Evolutionary conservation across 78 protist genomes (phyloP).

Genomic region (Speleostelium caveatum): DNA sequence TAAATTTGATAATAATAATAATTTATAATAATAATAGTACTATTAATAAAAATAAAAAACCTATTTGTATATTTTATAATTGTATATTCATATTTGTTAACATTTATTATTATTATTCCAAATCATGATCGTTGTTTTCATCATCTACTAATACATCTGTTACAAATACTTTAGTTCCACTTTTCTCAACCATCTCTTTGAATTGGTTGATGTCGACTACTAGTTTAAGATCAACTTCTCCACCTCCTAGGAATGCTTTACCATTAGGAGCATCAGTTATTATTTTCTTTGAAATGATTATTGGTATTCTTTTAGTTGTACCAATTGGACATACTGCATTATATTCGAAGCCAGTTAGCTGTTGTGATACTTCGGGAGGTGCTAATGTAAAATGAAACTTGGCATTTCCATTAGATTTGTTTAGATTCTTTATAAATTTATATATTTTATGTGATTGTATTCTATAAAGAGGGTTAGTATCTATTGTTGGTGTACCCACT

Average conservation of each 20-base stretch:
- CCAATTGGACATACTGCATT: slow-evolving; percentile 82
- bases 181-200: slow-evolving; percentile 13
- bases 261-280: not conserved
- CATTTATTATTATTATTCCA: not conserved
- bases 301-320: slow-evolving; percentile 36
- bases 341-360: slow-evolving; percentile 67
- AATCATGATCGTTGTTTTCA: not conserved
- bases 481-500: not conserved
- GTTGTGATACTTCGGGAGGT: slow-evolving; percentile 34
- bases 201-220: slow-evolving; percentile 32
- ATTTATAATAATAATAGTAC: not conserved
- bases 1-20: not conserved
- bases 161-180: slow-evolving; percentile 15
- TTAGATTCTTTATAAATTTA: slow-evolving; percentile 39
- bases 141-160: slow-evolving; percentile 25
- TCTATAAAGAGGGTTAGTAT: not conserved
- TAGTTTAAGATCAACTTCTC: slow-evolving; percentile 65
- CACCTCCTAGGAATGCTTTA: slow-evolving; percentile 67
- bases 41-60: not conserved
- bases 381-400: slow-evolving; percentile 66
- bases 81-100: not conserved
- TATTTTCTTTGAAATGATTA: slow-evolving; percentile 48
- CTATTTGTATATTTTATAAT: not conserved
- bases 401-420: not conserved
- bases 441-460: slow-evolving; percentile 65